phyloP scores from a whole-genome alignment of 345 rosid species.

The Ceriops tagal region DNA sequence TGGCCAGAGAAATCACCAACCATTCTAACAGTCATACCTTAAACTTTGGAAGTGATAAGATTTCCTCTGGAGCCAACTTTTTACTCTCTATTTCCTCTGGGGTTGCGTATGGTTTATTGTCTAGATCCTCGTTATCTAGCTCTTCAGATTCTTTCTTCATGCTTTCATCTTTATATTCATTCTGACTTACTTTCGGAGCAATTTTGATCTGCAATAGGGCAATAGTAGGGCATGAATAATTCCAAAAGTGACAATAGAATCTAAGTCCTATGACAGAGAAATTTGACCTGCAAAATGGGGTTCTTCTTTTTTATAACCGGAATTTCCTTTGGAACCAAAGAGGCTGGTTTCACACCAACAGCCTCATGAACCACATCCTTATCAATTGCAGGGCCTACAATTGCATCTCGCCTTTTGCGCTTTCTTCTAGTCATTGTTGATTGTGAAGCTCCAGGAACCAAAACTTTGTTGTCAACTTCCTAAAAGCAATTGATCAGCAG shows the following conservation, averaged over 20 bases:
- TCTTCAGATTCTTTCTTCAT: constrained; percentile 38
- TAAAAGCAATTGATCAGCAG: constrained; percentile 14
- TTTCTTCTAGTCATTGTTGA: constrained; percentile 47
- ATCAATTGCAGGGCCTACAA: constrained; percentile 76
- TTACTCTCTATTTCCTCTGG: constrained; percentile 65
- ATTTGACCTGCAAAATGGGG: constrained; percentile 67
- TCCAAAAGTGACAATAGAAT: constrained; percentile 8
- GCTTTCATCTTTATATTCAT: constrained; percentile 46
- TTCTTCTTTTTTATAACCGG: constrained; percentile 79
- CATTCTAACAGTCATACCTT: constrained; percentile 46
- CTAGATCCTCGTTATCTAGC: constrained; percentile 35
- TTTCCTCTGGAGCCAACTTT: constrained; percentile 81
- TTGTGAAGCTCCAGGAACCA: constrained; percentile 18
- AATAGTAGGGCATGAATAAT: constrained; percentile 15
- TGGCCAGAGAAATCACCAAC: background rate
- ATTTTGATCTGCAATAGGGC: constrained; percentile 60
- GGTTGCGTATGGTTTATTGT: constrained; percentile 43
- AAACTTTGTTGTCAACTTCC: constrained; percentile 38
- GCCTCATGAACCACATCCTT: constrained; percentile 74
- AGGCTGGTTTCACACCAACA: constrained; percentile 76
- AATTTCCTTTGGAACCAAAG: constrained; percentile 83
- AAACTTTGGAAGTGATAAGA: constrained; percentile 82
- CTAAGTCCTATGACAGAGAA: constrained; percentile 3
- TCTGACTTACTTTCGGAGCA: constrained; percentile 51
- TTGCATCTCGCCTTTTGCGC: constrained; percentile 56